phyloP scores from a whole-genome alignment of 2,329 filamentous ascomycete genomes.

The Aspergillus viridinutans region DNA sequence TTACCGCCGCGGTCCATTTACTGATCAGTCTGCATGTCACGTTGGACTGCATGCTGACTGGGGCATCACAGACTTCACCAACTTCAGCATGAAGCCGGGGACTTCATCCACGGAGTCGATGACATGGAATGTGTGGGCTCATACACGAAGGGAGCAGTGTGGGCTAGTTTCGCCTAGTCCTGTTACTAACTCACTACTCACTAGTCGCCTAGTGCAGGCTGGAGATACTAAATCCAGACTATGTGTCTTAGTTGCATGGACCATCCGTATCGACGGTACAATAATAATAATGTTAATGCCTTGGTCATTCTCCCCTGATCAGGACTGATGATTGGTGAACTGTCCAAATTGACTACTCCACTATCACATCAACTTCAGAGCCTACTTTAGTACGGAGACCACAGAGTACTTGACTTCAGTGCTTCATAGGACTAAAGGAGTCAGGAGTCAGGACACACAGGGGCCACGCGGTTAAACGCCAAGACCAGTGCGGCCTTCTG shows the following conservation, averaged over 20 bases:
- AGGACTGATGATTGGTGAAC: not conserved
- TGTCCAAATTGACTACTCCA: no score
- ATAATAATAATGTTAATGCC: not conserved
- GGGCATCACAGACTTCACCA: not conserved
- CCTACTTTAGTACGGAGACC: no score
- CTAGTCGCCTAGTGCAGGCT: not conserved
- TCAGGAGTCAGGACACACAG: not conserved
- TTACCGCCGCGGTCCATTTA: no score
- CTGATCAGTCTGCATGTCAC: slow-evolving; percentile 11
- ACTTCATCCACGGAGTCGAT: no score
- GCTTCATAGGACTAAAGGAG: not conserved
- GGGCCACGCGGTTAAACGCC: slow-evolving; percentile 4
- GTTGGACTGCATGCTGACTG: slow-evolving; percentile 14
- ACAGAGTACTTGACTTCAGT: not conserved
- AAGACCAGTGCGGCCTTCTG: slow-evolving; percentile 16
- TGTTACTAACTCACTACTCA: not conserved
- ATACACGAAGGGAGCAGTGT: not conserved
- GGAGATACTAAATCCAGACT: not conserved
- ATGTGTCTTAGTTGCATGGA: not conserved
- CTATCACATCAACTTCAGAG: no score
- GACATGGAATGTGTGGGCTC: not conserved
- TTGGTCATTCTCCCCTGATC: not conserved
- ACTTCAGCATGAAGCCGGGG: not conserved
- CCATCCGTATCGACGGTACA: not conserved
- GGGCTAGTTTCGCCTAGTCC: not conserved